phyloP scores from a whole-genome alignment of 2,329 filamentous ascomycete species.

The Coniosporium tulheliwenetii region DNA sequence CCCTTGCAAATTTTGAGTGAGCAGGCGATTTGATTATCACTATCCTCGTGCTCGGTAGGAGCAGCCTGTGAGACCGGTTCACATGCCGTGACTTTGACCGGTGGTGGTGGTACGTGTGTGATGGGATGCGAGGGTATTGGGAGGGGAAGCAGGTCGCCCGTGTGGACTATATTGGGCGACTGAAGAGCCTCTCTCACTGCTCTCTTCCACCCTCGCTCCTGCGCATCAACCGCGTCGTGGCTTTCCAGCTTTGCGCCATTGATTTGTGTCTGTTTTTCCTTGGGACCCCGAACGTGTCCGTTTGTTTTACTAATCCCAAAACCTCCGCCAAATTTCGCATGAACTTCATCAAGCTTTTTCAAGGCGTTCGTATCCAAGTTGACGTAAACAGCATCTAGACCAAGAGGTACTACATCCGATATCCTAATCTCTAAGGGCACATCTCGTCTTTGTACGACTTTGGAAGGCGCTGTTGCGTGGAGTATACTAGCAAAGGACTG shows the following conservation, averaged over 20 bases:
- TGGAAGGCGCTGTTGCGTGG: slow-evolving; percentile 60
- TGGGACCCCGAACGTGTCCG: slow-evolving; percentile 1
- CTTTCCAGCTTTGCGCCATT: neutral
- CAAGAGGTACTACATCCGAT: slow-evolving; percentile 63
- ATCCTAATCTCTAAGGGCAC: slow-evolving; percentile 72
- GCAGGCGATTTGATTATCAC: slow-evolving; percentile 53
- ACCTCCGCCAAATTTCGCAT: slow-evolving; percentile 63
- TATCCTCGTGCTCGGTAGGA: slow-evolving; percentile 66
- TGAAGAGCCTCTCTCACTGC: slow-evolving; percentile 58
- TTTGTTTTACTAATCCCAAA: slow-evolving; percentile 19
- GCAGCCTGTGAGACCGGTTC: slow-evolving; percentile 81
- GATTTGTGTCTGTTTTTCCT: slow-evolving; percentile 4
- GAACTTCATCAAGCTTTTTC: slow-evolving; percentile 64
- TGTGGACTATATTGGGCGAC: slow-evolving; percentile 61
- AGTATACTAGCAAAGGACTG: slow-evolving; percentile 65
- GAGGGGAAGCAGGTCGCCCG: slow-evolving; percentile 68
- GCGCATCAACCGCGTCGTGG: slow-evolving; percentile 1
- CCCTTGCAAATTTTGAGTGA: slow-evolving; percentile 32
- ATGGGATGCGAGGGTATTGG: slow-evolving; percentile 66
- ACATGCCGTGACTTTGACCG: slow-evolving; percentile 80
- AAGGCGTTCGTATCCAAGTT: slow-evolving; percentile 69
- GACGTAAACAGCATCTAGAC: slow-evolving; percentile 75
- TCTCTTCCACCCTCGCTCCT: slow-evolving; percentile 19
- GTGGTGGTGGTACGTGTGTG: slow-evolving; percentile 69
- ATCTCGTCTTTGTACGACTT: slow-evolving; percentile 55